Evolutionary conservation across 371 early-diverging fungal genomes (phyloP), one percentile per base, ranked within the genome.

Genomic region (Mucor plumbeus): DNA sequence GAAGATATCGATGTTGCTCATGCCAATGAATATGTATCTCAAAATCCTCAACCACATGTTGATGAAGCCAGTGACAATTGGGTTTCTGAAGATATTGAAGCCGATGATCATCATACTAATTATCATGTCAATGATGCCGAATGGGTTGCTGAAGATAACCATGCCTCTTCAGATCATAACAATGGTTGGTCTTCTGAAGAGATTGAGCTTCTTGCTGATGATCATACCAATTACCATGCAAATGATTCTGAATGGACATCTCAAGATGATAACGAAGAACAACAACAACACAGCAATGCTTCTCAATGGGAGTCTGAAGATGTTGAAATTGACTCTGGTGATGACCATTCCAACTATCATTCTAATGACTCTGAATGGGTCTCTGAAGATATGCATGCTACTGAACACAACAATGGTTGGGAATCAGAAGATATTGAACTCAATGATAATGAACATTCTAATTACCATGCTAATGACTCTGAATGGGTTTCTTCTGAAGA

Each of bases 361-460:
- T 9, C 1, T n/a, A 68, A 72, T 15, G 56, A 60, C 41, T 33
- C 47, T 60, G 72, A 68, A 21, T 72, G 72, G 72, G 17, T 61
- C 1, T 68, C 39, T 34, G 26, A 47, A 33, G 40, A 58, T 31
- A 7, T 5, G 11, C 53, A 53, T 7, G 38, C 40, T 36, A 39
- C 26, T 35, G 56, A 58, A 7, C 60, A 68, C 3, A 67, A 71
- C 39, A n/a, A 26, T 36, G 63, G 65, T 15, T 73, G 73, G 73
- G 33, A n/a, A 1, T 17, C 62, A 59, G 64, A 67, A 41, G 68
- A 60, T 9, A 55, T 44, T 33, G 34, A 44, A 0, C n/a, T 65
- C n/a, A 40, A 34, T 39, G 61, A 33, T 10, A 43, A 53, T 21
- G 60, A 36, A 15, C 40, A 44, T 9, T n/a, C 44, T 41, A 62